Conservation (phyloP, 1,139 yeast genomes). For the Eremothecium coryli region DNA sequence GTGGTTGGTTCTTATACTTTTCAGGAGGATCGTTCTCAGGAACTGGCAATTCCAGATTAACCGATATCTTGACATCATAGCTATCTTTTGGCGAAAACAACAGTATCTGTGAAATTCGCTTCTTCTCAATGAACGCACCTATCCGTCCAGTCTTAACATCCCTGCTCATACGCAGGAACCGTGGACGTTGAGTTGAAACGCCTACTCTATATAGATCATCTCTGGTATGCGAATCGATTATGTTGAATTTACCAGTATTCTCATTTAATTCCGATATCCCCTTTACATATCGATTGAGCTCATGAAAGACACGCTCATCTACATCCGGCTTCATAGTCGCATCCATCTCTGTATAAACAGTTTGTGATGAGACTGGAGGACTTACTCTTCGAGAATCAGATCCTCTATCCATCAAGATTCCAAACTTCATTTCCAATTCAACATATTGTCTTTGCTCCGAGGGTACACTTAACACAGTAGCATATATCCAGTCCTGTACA, state of each 20-base stretch:
- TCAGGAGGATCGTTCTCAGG: slow-evolving; percentile 46
- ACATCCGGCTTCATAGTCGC: slow-evolving; percentile 64
- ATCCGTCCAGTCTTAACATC: slow-evolving; percentile 61
- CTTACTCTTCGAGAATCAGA: slow-evolving; percentile 52
- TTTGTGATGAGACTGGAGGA: slow-evolving; percentile 69
- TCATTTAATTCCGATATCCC: slow-evolving; percentile 42
- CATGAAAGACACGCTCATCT: slow-evolving; percentile 57
- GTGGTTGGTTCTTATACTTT: slow-evolving; percentile 40
- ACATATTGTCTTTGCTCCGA: slow-evolving; percentile 51
- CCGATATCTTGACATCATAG: slow-evolving; percentile 66
- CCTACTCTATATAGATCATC: slow-evolving; percentile 36
- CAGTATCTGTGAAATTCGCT: slow-evolving; percentile 59
- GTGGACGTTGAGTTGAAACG: slow-evolving; percentile 39
- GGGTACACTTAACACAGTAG: slow-evolving; percentile 58
- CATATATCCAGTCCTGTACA: slow-evolving; percentile 84
- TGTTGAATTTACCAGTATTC: slow-evolving; percentile 37
- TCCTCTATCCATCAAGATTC: slow-evolving; percentile 53
- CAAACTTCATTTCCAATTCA: slow-evolving; percentile 79
- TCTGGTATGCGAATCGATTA: slow-evolving; percentile 32
- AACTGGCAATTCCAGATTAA: slow-evolving; percentile 65
- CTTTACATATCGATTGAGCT: slow-evolving; percentile 47
- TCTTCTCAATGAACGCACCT: slow-evolving; percentile 60
- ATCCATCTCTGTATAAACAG: slow-evolving; percentile 47
- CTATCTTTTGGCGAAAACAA: slow-evolving; percentile 68
- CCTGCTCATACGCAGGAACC: slow-evolving; percentile 52